Base-by-base conservation (phyloP, 2,329 filamentous ascomycete species). In the Apiospora aurea region DNA sequence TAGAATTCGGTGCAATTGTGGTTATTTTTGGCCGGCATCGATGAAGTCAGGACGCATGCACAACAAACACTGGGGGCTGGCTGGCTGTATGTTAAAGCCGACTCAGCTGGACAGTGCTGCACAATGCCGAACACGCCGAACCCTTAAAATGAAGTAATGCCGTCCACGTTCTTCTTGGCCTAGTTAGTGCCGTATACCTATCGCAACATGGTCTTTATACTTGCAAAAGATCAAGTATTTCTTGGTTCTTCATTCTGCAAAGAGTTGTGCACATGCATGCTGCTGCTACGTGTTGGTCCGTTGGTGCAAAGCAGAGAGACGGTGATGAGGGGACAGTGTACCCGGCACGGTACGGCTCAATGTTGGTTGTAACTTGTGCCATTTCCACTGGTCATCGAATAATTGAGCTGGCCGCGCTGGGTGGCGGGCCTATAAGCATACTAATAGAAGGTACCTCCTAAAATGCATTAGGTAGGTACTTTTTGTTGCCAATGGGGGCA, bases 351-450 rank as follows among this genome's bases (percentile, higher is more conserved):
- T 61, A 61, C 53, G 16, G 16, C 21, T 38, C 53, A 61, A 61
- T 34, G 53, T 38, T 61, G 53, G 53, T 8, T 61, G n/a, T n/a
- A n/a, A n/a, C n/a, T n/a, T n/a, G 53, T 61, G 53, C 53, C 53
- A 61, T 61, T 38, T 61, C 53, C 53, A 61, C 53, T 61, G 53
- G 53, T n/a, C 16, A 38, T 21, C 26, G 53, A 61, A 61, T 61
- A 61, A 34, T 61, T 61, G 18, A 61, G 53, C 53, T 61, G 16
- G 57, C 34, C 34, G 18, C 34, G 53, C 53, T 61, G 16, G 57
- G 57, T 64, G 57, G 34, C 57, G 57, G 49, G 57, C 29, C 57
- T 64, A 64, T 64, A 64, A 64, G 57, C 57, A 41, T 61, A 34
- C 57, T 61, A 61, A 29, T 29, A 1, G 26, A 29, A 29, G 26